Evolutionary conservation across 805 yeast genomes (phyloP).

Genomic region (Lipomyces spencermartinsiae): DNA sequence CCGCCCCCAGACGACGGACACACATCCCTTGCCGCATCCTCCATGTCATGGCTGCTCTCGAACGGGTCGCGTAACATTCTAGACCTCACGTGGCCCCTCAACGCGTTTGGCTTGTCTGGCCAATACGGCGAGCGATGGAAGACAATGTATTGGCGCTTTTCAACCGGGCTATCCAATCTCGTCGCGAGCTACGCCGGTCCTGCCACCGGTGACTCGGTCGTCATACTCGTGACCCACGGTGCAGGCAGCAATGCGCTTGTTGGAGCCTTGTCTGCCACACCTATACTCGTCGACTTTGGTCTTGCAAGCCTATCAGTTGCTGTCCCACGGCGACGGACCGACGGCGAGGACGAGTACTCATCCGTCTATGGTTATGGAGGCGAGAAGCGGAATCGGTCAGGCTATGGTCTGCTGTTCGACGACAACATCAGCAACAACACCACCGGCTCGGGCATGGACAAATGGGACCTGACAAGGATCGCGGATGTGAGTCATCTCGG

Average conservation of each 20-base stretch:
- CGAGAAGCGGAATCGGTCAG: slow-evolving; percentile 31
- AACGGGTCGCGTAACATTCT: slow-evolving; percentile 28
- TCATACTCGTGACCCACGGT: slow-evolving; percentile 49
- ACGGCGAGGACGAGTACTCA: slow-evolving; percentile 17
- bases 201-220: slow-evolving; percentile 27
- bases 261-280: slow-evolving; percentile 44
- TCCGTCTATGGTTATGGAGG: slow-evolving; percentile 33
- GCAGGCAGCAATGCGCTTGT: slow-evolving; percentile 50
- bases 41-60: slow-evolving; percentile 40
- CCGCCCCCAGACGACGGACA: slow-evolving; percentile 50
- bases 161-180: slow-evolving; percentile 41
- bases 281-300: slow-evolving; percentile 44
- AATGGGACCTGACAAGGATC: slow-evolving; percentile 32
- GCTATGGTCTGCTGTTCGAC: slow-evolving; percentile 24
- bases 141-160: slow-evolving; percentile 46
- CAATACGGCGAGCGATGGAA: slow-evolving; percentile 49
- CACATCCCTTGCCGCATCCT: slow-evolving; percentile 40
- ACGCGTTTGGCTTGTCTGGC: slow-evolving; percentile 44
- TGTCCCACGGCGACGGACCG: slow-evolving; percentile 28
- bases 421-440: slow-evolving; percentile 9
- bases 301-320: slow-evolving; percentile 42
- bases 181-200: slow-evolving; percentile 40
- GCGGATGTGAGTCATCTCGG: slow-evolving; percentile 26
- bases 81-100: slow-evolving; percentile 42
- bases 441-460: slow-evolving; percentile 4